These are phyloP conservation scores for Tetrapisispora nanseiensis DNA, from an alignment of 805 yeast species.

Conservation along the genomic window DNA sequence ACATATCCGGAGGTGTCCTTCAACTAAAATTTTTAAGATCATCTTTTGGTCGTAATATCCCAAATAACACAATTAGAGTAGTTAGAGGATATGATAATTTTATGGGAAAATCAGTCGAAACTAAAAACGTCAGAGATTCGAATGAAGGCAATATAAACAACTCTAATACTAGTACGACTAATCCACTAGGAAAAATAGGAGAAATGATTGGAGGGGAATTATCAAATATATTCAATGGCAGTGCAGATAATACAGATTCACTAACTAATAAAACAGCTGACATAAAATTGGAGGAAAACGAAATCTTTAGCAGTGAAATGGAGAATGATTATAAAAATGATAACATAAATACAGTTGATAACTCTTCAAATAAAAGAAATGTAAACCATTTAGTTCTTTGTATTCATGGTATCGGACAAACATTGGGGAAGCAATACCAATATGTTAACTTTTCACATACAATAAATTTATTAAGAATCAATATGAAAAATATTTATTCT, in stretches of 20 bases:
- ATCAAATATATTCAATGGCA: background rate
- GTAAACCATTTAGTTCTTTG: slow-evolving; percentile 62
- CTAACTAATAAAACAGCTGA: background rate
- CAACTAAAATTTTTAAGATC: slow-evolving; percentile 30
- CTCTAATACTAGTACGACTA: background rate
- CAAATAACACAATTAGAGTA: slow-evolving; percentile 41
- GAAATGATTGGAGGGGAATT: slow-evolving; percentile 1
- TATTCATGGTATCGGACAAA: slow-evolving; percentile 92
- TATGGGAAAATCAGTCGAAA: background rate
- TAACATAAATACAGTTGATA: slow-evolving; percentile 28
- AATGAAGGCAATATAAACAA: background rate
- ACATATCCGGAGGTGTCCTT: slow-evolving; percentile 34
- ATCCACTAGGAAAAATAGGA: slow-evolving; percentile 1
- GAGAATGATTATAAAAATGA: slow-evolving; percentile 42
- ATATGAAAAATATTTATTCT: slow-evolving; percentile 42
- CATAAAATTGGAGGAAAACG: slow-evolving; percentile 9
- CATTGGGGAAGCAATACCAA: slow-evolving; percentile 66
- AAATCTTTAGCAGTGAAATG: slow-evolving; percentile 35
- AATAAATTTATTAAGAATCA: slow-evolving; percentile 52
- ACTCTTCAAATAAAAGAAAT: slow-evolving; percentile 34
- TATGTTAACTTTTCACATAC: slow-evolving; percentile 83
- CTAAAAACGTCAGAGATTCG: background rate
- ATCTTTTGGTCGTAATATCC: slow-evolving; percentile 25
- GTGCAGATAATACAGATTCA: background rate
- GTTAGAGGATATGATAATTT: background rate